Conservation (phyloP, 2,329 filamentous ascomycete species). For the Septoria petroselini region DNA sequence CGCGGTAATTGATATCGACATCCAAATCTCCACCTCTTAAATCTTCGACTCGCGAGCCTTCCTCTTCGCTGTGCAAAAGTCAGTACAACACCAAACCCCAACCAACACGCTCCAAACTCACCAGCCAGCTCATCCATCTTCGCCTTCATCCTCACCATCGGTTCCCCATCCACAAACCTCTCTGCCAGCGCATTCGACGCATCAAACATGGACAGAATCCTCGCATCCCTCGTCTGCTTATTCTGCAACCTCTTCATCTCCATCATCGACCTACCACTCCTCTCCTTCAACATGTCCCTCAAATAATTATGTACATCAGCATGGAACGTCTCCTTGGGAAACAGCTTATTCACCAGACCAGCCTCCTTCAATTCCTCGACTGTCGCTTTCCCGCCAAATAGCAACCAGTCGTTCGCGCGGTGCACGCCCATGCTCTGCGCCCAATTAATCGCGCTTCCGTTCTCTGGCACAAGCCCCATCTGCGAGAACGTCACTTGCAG, state of each 20-base stretch:
- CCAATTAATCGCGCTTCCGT: slow-evolving; percentile 30
- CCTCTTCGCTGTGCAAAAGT: slow-evolving; percentile 16
- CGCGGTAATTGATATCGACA: too few relatives aligned
- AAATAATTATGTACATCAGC: slow-evolving; percentile 27
- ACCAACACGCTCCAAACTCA: slow-evolving; percentile 14
- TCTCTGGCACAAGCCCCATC: slow-evolving; percentile 31
- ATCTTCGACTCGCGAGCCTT: slow-evolving; percentile 22
- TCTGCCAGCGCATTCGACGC: slow-evolving; percentile 28
- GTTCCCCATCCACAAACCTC: slow-evolving; percentile 33
- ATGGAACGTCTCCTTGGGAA: slow-evolving; percentile 31
- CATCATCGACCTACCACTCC: slow-evolving; percentile 31
- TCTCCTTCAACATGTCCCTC: slow-evolving; percentile 28
- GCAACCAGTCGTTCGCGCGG: slow-evolving; percentile 31
- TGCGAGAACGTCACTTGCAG: slow-evolving; percentile 32
- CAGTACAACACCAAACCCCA: neutral
- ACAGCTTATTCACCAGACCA: slow-evolving; percentile 32
- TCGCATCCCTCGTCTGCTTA: slow-evolving; percentile 22
- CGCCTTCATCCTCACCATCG: slow-evolving; percentile 31
- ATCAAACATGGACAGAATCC: slow-evolving; percentile 30
- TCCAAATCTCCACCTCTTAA: slow-evolving; percentile 9
- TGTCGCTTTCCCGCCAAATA: slow-evolving; percentile 30
- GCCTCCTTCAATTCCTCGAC: slow-evolving; percentile 30
- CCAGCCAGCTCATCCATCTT: slow-evolving; percentile 32
- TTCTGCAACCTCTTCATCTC: slow-evolving; percentile 34
- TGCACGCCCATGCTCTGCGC: slow-evolving; percentile 30